Base-by-base conservation (phyloP, 768 basidiomycete genomes). In the Suillus placidus region DNA sequence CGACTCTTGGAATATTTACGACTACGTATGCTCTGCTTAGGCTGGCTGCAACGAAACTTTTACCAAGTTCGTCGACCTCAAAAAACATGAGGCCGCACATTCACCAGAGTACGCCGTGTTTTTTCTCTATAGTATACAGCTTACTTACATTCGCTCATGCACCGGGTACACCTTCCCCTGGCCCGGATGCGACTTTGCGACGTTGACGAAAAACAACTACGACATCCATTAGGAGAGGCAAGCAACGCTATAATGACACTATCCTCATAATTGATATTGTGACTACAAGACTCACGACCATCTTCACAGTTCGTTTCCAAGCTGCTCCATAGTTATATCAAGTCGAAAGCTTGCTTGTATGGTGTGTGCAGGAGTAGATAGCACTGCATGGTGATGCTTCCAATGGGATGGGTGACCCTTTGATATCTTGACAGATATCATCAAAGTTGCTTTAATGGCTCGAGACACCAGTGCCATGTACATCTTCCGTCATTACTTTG, bases 181-280 rank as follows among this genome's bases (percentile, higher is more conserved):
- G 6, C 6, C 69, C 1, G 4, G 9, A 18, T 74, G 73, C 23
- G 14, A n/a, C 1, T 74, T 71, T 32, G 54, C 49, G 13, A 69
- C 67, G 18, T 43, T 67, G 20, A 64, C 63, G 26, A 75, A 68
- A 60, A 71, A 61, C 63, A 71, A 68, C 40, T 67, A 75, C 0
- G 6, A 2, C 0, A 68, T 77, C 8, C 75, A 76, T 4, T 49
- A 77, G 75, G 60, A 70, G 69, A 4, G 72, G 75, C 12, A 67
- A 70, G 38, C 37, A 61, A 18, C 65, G n/a, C 0, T 74, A 42
- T 20, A 6, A 1, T n/a, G n/a, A n/a, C n/a, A n/a, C 34, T 40
- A 14, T 40, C 38, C 38, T 40, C 38, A 40, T 0, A 14, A 40
- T 23, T n/a, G n/a, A n/a, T 30, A 20, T 20, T 63, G 75, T 52